Percentiles rank a stretch among this genome's conserved stretches.
phyloP scores from a whole-genome alignment of 2,329 filamentous ascomycete genomes.

The Nigrograna mackinnonii region DNA sequence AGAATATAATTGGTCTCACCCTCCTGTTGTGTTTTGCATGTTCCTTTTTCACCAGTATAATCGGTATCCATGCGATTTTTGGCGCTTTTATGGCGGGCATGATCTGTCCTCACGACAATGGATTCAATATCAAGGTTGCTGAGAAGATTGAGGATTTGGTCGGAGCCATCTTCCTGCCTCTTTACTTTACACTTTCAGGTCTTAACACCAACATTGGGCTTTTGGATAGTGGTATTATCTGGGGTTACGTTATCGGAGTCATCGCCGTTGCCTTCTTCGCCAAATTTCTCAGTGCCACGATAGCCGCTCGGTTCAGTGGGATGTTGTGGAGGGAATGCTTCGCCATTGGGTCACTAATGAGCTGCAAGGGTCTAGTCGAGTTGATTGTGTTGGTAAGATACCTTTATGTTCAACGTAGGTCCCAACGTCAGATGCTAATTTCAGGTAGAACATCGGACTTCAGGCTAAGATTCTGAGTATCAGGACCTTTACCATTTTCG shows the following conservation, averaged over 20 bases:
- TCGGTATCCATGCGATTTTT: conserved; percentile 90
- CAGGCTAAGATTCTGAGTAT: conserved; percentile 78
- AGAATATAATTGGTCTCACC: conserved; percentile 79
- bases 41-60: conserved; percentile 83
- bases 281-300: conserved; percentile 78
- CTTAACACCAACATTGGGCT: conserved; percentile 85
- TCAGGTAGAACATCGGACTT: conserved; percentile 69
- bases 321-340: conserved; percentile 87
- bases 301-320: conserved; percentile 73
- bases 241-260: conserved; percentile 85
- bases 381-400: conserved; percentile 70
- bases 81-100: conserved; percentile 85
- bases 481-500: conserved; percentile 86
- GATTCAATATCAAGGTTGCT: conserved; percentile 84
- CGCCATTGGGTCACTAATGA: conserved; percentile 89
- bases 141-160: conserved; percentile 93
- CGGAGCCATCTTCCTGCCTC: conserved; percentile 76
- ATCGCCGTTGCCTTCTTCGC: conserved; percentile 77
- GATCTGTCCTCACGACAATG: conserved; percentile 84
- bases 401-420: not conserved
- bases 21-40: conserved; percentile 77
- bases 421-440: conserved; percentile 3
- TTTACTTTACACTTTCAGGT: conserved; percentile 90
- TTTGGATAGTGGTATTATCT: conserved; percentile 75
- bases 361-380: conserved; percentile 91